Evolutionary conservation across 1,139 yeast species (phyloP), one percentile per base, ranked within the genome.

Genomic region (Candida sp.): DNA sequence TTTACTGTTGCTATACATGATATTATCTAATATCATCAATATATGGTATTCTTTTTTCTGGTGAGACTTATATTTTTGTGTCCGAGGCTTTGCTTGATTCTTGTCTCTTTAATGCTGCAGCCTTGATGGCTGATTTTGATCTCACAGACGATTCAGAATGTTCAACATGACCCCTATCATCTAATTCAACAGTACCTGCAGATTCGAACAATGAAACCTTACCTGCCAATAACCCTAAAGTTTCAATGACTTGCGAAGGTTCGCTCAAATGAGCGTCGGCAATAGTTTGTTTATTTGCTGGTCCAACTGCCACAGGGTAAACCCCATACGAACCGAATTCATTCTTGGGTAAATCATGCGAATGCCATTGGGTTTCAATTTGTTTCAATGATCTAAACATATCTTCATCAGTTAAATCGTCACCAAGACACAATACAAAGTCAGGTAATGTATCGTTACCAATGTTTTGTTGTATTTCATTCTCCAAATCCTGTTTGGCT

Each of bases 351-450:
- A 68, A 60, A 5, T 64, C 63, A 11, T 62, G 54, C 40, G 51
- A 49, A 33, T 55, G 56, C 77, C 82, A 84, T 30, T 66, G 63
- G 2, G 61, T 58, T 52, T 84, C 90, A 50, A 85, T 79, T 4
- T 69, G 70, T 47, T 81, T 77, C 53, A 93, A 69, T 22, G 93
- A 84, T 47, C 73, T 75, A 64, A 93, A 93, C 99, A 93, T 93
- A 60, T 93, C 99, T 63, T 93, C 99, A 63, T 93, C 99, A 0
- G 99, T 95, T 42, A 85, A 76, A 62, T 93, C 99, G 63, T 93
- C 99, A 39, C 99, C 99, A 39, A 89, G 70, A 67, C 98, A 93
- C 44, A 91, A 66, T 40, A 87, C 79, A 58, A 95, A 93, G 56
- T 87, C 96, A 0, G 97, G 93, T 40, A 81, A 70, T 41, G 77